Evolutionary conservation across 2,329 filamentous ascomycete genomes (phyloP), one percentile per base, ranked within the genome.

Genomic region (Stemphylium beticola): DNA sequence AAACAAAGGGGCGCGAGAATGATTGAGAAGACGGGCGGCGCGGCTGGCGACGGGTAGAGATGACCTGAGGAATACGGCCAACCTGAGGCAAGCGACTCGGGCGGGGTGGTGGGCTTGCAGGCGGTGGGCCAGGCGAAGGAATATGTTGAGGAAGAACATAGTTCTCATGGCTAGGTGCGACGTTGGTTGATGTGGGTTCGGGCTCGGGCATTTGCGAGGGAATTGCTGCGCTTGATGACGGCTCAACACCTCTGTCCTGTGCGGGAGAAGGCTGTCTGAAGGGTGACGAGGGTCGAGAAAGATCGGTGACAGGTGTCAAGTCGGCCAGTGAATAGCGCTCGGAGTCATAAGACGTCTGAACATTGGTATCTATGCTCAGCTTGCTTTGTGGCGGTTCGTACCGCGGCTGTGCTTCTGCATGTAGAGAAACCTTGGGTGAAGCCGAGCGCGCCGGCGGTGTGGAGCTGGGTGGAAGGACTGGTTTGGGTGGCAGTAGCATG

Each of bases 61-160:
- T 81, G 4, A 96, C 91, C 65, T 87, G 87, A 8, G 93, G 93
- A 46, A 96, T 96, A 14, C 93, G 86, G 8, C 92, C 93, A 41
- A 96, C 87, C 63, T 93, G 91, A 24, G 87, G 86, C 15, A 96
- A 79, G 51, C 92, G 84, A 68, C 86, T 90, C 9, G 85, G 85
- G 9, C 77, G 78, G 33, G 76, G 75, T 17, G 75, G 66, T 17
- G 70, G 67, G 41, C 57, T 66, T 9, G 58, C 39, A n/a, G 73
- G 64, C 6, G 65, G 63, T 17, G 64, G 61, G 4, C 58, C 60
- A 51, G 60, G 72, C 43, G 67, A 66, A 2, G 75, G 54, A 12
- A 65, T 39, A n/a, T 37, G 39, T 15, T 63, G 48, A 18, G 58
- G 39, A 41, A 52, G 39, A n/a, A 40, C 33, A 26, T 49, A 37